Conservation (phyloP, 805 yeast species). For the Suhomyces kilbournensis region DNA sequence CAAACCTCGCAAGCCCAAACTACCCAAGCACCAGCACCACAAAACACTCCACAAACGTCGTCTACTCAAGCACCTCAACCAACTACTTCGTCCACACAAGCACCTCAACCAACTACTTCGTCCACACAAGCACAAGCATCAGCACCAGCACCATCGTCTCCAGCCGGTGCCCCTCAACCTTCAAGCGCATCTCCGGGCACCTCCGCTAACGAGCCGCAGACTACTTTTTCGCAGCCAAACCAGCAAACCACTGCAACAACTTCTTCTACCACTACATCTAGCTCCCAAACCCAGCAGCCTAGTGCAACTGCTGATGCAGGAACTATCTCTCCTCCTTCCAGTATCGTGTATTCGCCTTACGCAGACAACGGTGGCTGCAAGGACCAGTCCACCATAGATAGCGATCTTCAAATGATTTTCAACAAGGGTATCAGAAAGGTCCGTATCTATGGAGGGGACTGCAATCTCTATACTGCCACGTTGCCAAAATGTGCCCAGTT, state of each 20-base stretch:
- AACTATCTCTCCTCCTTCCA: conserved; percentile 45
- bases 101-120: conserved; percentile 13
- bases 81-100: not conserved
- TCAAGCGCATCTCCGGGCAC: not conserved
- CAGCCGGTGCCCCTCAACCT: conserved; percentile 5
- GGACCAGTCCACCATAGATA: conserved; percentile 45
- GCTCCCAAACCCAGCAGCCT: conserved; percentile 4
- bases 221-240: conserved; percentile 18
- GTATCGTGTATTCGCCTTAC: conserved; percentile 79
- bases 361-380: conserved; percentile 67
- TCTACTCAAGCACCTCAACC: conserved; percentile 12
- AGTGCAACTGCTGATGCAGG: conserved; percentile 11
- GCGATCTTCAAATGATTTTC: conserved; percentile 58
- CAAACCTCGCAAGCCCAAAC: not conserved
- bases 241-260: conserved; percentile 8
- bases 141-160: not conserved
- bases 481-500: conserved; percentile 55
- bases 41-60: not conserved
- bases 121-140: not conserved
- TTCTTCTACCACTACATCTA: conserved; percentile 9
- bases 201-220: conserved; percentile 17
- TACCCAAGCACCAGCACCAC: not conserved
- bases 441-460: conserved; percentile 86
- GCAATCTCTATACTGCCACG: conserved; percentile 64
- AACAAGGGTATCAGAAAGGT: conserved; percentile 61